Evolutionary conservation across 257 asterid genomes (phyloP).

Genomic region (Rauvolfia tetraphylla): DNA sequence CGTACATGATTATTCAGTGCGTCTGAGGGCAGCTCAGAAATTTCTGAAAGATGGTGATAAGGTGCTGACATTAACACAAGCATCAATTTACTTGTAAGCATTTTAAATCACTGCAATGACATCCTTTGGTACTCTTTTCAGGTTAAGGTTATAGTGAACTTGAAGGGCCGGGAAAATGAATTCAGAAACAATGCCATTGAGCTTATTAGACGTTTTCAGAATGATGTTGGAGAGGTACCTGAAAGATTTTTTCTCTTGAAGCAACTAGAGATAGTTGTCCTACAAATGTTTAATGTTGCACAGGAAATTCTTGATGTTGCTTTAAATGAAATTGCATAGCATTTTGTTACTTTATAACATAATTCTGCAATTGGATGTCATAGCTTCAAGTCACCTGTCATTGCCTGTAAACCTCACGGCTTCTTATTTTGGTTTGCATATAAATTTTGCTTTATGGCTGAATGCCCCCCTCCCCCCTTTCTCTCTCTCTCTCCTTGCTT

Average conservation of each 20-base stretch:
- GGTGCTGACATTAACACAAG: slow-evolving; percentile 31
- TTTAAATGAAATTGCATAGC: neutral
- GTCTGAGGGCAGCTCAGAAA: slow-evolving; percentile 84
- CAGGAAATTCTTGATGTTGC: neutral
- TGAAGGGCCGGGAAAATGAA: slow-evolving; percentile 93
- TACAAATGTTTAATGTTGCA: neutral
- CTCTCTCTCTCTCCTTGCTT: too few relatives aligned
- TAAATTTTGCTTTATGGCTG: neutral
- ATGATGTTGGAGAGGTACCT: slow-evolving; percentile 82
- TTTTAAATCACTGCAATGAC: slow-evolving; percentile 4
- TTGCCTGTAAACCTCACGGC: neutral
- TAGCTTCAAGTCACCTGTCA: too few relatives aligned
- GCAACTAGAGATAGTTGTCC: neutral
- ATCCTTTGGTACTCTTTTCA: slow-evolving; percentile 33
- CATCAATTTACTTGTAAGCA: slow-evolving; percentile 14
- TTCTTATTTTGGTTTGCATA: neutral
- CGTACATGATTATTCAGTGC: slow-evolving; percentile 91
- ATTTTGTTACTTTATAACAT: neutral
- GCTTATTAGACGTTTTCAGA: slow-evolving; percentile 79
- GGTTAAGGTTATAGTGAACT: slow-evolving; percentile 87
- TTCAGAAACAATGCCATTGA: slow-evolving; percentile 85
- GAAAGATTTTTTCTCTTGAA: neutral
- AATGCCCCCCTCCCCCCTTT: too few relatives aligned
- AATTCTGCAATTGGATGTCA: too few relatives aligned
- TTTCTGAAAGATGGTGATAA: slow-evolving; percentile 90